Conservation (phyloP, 2,329 filamentous ascomycete genomes). For the Apiospora malaysiana region DNA sequence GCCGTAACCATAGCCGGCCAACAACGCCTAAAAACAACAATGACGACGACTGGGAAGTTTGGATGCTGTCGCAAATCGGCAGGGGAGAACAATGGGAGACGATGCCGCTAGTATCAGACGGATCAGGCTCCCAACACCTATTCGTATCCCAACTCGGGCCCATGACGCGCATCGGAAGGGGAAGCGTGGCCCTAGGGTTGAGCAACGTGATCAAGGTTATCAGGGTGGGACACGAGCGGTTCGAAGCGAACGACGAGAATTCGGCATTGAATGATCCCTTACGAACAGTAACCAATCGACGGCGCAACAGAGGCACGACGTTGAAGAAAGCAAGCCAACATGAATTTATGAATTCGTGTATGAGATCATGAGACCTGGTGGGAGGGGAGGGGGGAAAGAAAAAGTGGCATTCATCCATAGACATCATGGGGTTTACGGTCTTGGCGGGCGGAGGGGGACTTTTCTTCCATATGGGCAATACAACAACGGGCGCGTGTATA, state of each 20-base stretch:
- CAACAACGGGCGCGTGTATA: constrained; percentile 5
- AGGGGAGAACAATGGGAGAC: constrained; percentile 53
- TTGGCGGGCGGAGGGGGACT: background rate
- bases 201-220: constrained; percentile 77
- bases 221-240: constrained; percentile 68
- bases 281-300: constrained; percentile 40
- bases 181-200: constrained; percentile 72
- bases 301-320: constrained; percentile 36
- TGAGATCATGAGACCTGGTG: background rate
- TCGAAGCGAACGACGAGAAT: constrained; percentile 51
- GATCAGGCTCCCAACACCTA: constrained; percentile 56
- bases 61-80: constrained; percentile 56
- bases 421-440: background rate
- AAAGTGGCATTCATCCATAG: background rate
- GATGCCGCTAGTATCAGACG: constrained; percentile 48
- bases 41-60: constrained; percentile 57
- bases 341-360: background rate
- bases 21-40: constrained; percentile 27
- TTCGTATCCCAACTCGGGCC: constrained; percentile 72
- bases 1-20: constrained; percentile 26
- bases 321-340: background rate
- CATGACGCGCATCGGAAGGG: constrained; percentile 64
- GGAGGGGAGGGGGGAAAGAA: background rate
- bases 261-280: constrained; percentile 42
- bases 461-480: background rate